Evolutionary conservation across 257 asterid species (phyloP), one percentile per base, ranked within the genome.

Genomic region (Paraleonurus japonicus): DNA sequence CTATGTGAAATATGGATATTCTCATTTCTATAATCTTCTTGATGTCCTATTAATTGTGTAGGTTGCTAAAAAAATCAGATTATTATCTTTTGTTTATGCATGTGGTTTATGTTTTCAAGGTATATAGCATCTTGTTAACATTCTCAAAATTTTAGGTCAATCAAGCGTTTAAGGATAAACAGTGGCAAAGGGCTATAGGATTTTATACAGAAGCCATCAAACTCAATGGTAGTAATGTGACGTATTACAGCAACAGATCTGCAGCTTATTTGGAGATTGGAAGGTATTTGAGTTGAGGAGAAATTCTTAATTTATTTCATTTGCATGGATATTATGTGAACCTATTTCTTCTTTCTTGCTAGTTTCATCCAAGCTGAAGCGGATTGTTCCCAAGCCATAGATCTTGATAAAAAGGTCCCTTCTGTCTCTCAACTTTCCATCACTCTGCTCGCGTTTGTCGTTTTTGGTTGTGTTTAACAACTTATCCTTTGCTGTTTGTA

Each of bases 141-240:
- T 24, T 58, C 22, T 59, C 20, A 30, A 22, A 35, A 5, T 30
- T 53, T 39, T 61, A 89, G 99, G 99, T 98, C 67, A 95, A 95
- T 73, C 97, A 89, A 85, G 97, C 99, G 58, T 95, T 81, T 75
- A 92, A 95, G 83, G 96, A 87, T 33, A 95, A 78, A 66, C 98
- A 92, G 65, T 92, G 92, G 95, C 98, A 75, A 78, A 86, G 84
- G 83, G 99, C 99, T 26, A 74, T 89, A 61, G 96, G 89, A 66
- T 89, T 77, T 85, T 95, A 95, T 76, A 70, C 93, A 17, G 99
- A 95, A 76, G 99, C 99, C 63, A 87, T 95, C 87, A 95, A 88
- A 76, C 90, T 92, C 74, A 92, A 89, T 78, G 71, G 86, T 64
- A 85, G 81, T 69, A 88, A 80, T 78, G 97, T 96, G 19, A 95